Base-by-base conservation (phyloP, 2,329 filamentous ascomycete genomes). In the Monosporascus sp. region DNA sequence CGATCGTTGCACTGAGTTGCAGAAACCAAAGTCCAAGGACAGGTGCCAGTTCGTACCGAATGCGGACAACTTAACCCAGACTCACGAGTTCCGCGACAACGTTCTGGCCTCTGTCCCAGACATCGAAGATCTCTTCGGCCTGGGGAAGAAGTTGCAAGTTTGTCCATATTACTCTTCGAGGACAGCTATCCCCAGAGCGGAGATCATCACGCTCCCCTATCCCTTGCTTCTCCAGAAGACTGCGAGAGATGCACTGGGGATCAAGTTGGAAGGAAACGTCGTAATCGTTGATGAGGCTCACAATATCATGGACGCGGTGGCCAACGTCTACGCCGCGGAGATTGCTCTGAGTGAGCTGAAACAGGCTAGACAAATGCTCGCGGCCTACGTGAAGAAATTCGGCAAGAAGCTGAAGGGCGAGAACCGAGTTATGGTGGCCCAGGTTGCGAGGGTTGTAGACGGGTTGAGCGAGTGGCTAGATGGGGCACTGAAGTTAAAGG, bases 201-300 rank as follows among this genome's bases (percentile, higher is more conserved):
- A 97, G 77, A 90, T 99, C 50, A 80, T 99, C 25, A 96, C 93
- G 0, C 74, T 99, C 18, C 94, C 94, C 0, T 99, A 99, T 66
- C 93, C 93, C 1, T 72, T 99, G 6, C 78, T 99, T 0, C 75
- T 99, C 3, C 94, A 97, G 64, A 89, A 86, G 62, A 89, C 85
- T 4, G 92, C 94, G 0, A 80, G 94, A 48, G 92, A 97, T 55
- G 91, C 94, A 0, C 77, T 99, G 0, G 87, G 88, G 0, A 84
- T 99, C 44, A 93, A 88, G 24, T 72, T 99, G 8, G 91, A 95
- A 62, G 84, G 85, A 5, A 94, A 96, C 64, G 78, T 99, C 0
- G 85, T 99, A n/a, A 88, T 99, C 25, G 89, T 99, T 47, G 94
- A 99, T 61, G 94, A 99, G 74, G 94, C 94, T 0, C 94, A 99